Base-by-base conservation (phyloP, 306 rosid species). In the Corylus avellana region DNA sequence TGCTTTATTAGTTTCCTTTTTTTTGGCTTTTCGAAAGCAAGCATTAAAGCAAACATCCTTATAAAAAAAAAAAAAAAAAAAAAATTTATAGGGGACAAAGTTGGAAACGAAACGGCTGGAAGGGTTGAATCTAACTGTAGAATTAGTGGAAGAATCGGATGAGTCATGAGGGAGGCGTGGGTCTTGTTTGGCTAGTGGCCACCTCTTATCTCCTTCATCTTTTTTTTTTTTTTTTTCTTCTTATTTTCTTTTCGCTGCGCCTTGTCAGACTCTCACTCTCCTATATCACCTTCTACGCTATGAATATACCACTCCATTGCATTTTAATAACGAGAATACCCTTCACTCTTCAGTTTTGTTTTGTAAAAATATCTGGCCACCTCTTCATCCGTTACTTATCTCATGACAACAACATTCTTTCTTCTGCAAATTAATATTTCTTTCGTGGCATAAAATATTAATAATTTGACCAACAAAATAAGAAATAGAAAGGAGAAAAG, bases 191-290 rank as follows among this genome's bases (percentile, higher is more conserved):
- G 58, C 75, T 59, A 76, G 53, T 71, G 69, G 74, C 82, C n/a
- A 63, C 4, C 39, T 13, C 42, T 25, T 59, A 54, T 72, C 27
- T 63, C 81, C 77, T 80, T 73, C 74, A 66, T 44, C 12, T 37
- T 68, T 42, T 50, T 14, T 14, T 25, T 22, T 49, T 22, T 22
- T 22, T 22, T 22, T 22, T 22, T 22, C 25, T 14, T 25, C 58
- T 42, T 17, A n/a, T 8, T 35, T 37, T 70, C 74, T 37, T 32
- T 67, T 49, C 61, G 54, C 77, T 91, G 96, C 88, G 93, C 91
- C 73, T 84, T 44, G 92, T 92, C 97, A 87, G 78, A 81, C 76
- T 77, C 74, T 81, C 97, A 92, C 92, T 85, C 81, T 73, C 39
- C 35, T 5, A 22, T 27, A 53, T 76, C 48, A 56, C 37, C 77